Percentiles rank a stretch among this genome's conserved stretches.
Evolutionary conservation across 2,329 filamentous ascomycete species (phyloP).

Genomic region (Neoascochyta sp.): DNA sequence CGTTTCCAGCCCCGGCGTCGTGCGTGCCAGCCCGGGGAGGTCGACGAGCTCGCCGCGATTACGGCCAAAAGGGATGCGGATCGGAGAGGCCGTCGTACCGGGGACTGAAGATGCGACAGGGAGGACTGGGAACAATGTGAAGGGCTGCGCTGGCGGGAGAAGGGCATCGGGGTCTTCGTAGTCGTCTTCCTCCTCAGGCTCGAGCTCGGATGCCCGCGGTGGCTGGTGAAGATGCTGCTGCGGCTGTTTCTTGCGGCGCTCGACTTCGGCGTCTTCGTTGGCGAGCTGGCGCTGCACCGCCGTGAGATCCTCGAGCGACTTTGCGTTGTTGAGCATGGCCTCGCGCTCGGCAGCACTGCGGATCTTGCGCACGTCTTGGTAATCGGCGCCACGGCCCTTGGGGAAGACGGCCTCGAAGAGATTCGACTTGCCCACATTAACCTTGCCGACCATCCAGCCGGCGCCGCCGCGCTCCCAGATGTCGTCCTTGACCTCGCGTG

Average conservation of each 20-base stretch:
- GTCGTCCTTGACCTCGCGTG: slow-evolving; percentile 75
- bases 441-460: slow-evolving; percentile 96
- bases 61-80: slow-evolving; percentile 83
- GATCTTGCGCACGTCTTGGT: slow-evolving; percentile 34
- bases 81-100: slow-evolving; percentile 92
- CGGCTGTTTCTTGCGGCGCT: slow-evolving; percentile 16
- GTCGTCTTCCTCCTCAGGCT: slow-evolving; percentile 17
- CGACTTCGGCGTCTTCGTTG: slow-evolving; percentile 30
- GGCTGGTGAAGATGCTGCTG: slow-evolving; percentile 20
- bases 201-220: slow-evolving; percentile 11
- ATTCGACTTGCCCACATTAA: slow-evolving; percentile 94
- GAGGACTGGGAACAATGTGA: slow-evolving; percentile 75
- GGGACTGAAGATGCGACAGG: slow-evolving; percentile 82
- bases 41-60: slow-evolving; percentile 90
- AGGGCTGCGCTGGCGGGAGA: slow-evolving; percentile 71
- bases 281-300: slow-evolving; percentile 28
- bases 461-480: slow-evolving; percentile 81
- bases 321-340: slow-evolving; percentile 25
- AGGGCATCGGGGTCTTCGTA: slow-evolving; percentile 46
- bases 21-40: slow-evolving; percentile 77
- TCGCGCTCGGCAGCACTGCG: slow-evolving; percentile 33
- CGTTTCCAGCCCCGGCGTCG: slow-evolving; percentile 58
- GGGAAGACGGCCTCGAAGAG: slow-evolving; percentile 86
- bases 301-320: slow-evolving; percentile 24
- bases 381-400: slow-evolving; percentile 52